Conservation (phyloP, 441 rosid genomes). For the Eruca vesicaria region DNA sequence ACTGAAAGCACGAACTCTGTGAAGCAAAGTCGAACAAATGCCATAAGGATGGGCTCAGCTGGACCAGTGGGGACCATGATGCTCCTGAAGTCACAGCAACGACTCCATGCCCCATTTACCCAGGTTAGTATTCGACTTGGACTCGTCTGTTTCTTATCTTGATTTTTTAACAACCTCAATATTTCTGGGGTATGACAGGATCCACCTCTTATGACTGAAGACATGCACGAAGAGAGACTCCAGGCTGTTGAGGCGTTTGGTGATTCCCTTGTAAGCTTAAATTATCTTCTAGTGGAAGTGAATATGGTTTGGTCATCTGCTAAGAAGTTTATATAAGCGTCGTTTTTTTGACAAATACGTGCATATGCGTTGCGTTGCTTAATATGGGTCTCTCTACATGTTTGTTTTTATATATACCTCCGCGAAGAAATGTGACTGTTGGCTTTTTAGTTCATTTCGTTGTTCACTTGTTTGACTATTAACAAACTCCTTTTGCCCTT, state of each 20-base stretch:
- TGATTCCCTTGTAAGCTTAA: conserved; percentile 79
- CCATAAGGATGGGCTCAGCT: conserved; percentile 80
- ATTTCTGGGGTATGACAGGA: conserved; percentile 47
- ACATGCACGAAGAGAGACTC: conserved; percentile 99
- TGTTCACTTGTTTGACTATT: background rate
- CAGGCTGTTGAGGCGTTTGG: conserved; percentile 88
- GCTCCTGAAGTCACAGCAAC: conserved; percentile 82
- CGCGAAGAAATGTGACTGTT: background rate
- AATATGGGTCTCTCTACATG: background rate
- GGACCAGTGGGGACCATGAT: conserved; percentile 78
- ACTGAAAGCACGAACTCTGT: conserved; percentile 36
- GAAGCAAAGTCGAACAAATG: conserved; percentile 44
- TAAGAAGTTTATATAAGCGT: conserved; percentile 4
- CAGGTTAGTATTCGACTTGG: conserved; percentile 54
- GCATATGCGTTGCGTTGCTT: background rate
- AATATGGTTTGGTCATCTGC: conserved; percentile 20
- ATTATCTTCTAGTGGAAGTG: conserved; percentile 10
- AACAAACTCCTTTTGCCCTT: background rate
- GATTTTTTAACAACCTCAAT: conserved; percentile 1
- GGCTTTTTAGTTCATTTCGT: background rate
- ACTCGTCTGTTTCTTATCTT: conserved; percentile 11
- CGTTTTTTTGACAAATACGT: conserved; percentile 7
- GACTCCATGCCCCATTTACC: conserved; percentile 93
- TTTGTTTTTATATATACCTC: background rate
- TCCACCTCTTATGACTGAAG: conserved; percentile 97